Evolutionary conservation across 2,329 filamentous ascomycete genomes (phyloP).

Genomic region (Arthrobotrys conoides): DNA sequence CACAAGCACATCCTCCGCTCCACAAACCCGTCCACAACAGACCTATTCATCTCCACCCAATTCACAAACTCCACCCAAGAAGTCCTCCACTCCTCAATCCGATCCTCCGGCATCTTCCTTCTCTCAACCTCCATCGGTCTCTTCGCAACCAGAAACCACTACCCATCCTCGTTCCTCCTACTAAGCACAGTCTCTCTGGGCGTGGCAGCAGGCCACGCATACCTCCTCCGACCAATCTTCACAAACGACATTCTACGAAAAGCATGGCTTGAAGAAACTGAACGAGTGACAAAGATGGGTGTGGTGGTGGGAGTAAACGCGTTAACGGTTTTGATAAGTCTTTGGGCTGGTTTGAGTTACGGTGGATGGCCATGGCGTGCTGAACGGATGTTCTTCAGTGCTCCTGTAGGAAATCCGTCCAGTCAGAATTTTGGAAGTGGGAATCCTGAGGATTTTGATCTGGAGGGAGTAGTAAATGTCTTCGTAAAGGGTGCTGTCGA

Average conservation of each 20-base stretch:
- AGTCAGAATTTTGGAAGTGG: background rate
- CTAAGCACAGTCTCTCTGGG: slow-evolving; percentile 37
- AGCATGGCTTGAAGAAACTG: slow-evolving; percentile 53
- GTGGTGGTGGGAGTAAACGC: slow-evolving; percentile 48
- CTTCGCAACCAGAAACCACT: slow-evolving; percentile 39
- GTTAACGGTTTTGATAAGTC: slow-evolving; percentile 30
- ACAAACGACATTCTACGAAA: slow-evolving; percentile 33
- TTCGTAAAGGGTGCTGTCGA: slow-evolving; percentile 58
- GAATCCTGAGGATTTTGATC: slow-evolving; percentile 43
- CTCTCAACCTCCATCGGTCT: slow-evolving; percentile 50
- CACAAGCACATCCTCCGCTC: slow-evolving; percentile 59
- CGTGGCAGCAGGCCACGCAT: slow-evolving; percentile 42
- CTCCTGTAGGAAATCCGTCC: slow-evolving; percentile 13
- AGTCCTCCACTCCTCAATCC: slow-evolving; percentile 48
- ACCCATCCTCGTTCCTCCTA: slow-evolving; percentile 40
- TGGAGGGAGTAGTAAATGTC: slow-evolving; percentile 49
- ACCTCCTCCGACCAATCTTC: slow-evolving; percentile 33
- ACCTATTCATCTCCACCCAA: slow-evolving; percentile 58
- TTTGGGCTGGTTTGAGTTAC: slow-evolving; percentile 52
- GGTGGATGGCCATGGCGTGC: slow-evolving; percentile 54
- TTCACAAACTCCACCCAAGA: slow-evolving; percentile 56
- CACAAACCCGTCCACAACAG: slow-evolving; percentile 46
- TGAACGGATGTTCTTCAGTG: slow-evolving; percentile 36
- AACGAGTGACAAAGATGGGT: slow-evolving; percentile 44
- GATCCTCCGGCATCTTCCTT: slow-evolving; percentile 46